phyloP scores from a whole-genome alignment of 495 filamentous ascomycete genomes.

The Thozetella sp. region DNA sequence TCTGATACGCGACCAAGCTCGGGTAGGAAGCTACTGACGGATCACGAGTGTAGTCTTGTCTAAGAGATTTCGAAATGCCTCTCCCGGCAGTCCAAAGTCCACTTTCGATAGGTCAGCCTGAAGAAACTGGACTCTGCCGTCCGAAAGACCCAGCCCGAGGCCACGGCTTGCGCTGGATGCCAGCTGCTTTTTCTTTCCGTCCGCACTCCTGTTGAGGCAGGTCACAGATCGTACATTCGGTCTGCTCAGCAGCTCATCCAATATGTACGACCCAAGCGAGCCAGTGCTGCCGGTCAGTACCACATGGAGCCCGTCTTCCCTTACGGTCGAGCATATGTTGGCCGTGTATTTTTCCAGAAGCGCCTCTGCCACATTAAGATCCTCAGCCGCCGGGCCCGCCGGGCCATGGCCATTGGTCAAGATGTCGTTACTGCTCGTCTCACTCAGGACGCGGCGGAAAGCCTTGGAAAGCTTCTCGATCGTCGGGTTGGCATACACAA shows the following conservation, averaged over 20 bases:
- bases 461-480: conserved; percentile 30
- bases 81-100: conserved; percentile 42
- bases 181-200: conserved; percentile 35
- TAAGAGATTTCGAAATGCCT: conserved; percentile 37
- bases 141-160: conserved; percentile 28
- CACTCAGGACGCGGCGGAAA: conserved; percentile 18
- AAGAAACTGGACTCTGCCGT: conserved; percentile 46
- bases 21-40: too few species aligned
- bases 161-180: conserved; percentile 29
- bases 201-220: conserved; percentile 55
- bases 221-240: conserved; percentile 47
- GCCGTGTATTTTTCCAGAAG: conserved; percentile 39
- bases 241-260: conserved; percentile 40
- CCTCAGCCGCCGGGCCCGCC: conserved; percentile 13
- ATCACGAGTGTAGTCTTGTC: conserved; percentile 48
- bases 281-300: conserved; percentile 63
- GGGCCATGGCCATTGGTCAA: too few species aligned
- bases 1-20: too few species aligned
- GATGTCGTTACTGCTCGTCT: conserved; percentile 12
- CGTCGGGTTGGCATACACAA: conserved; percentile 41
- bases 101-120: conserved; percentile 44
- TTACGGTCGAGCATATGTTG: conserved; percentile 21
- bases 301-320: conserved; percentile 33
- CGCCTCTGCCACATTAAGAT: conserved; percentile 28
- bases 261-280: conserved; percentile 58